phyloP scores from a whole-genome alignment of 2,329 filamentous ascomycete genomes.

The Macrophomina phaseolina region DNA sequence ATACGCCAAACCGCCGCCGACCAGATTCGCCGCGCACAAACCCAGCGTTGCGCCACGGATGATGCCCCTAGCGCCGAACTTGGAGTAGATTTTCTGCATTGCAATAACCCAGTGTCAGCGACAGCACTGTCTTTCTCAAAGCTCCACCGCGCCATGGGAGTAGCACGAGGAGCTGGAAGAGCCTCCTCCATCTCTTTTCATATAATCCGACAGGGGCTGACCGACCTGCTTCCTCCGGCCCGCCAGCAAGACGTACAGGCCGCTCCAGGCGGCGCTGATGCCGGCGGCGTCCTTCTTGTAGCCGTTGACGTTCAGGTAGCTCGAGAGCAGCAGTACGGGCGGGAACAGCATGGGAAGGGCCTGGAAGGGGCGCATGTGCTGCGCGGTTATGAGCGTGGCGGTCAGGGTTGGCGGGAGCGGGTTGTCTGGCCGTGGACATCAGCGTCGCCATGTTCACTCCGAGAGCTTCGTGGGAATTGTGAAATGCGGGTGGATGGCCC shows the following conservation, averaged over 20 bases:
- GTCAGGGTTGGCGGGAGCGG: constrained; percentile 66
- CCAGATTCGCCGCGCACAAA: constrained; percentile 57
- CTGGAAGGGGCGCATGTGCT: constrained; percentile 71
- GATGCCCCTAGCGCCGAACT: constrained; percentile 57
- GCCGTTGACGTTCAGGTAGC: constrained; percentile 68
- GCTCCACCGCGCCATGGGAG: no score
- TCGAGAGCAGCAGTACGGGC: constrained; percentile 68
- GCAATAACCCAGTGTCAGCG: background rate
- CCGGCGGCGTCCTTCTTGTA: constrained; percentile 69
- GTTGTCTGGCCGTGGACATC: background rate
- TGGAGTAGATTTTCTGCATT: constrained; percentile 49
- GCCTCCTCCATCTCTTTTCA: background rate
- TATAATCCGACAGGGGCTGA: background rate
- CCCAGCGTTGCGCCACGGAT: constrained; percentile 60
- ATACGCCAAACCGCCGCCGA: constrained; percentile 59
- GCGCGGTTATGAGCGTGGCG: constrained; percentile 69
- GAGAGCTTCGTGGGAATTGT: no score
- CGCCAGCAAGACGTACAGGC: constrained; percentile 68
- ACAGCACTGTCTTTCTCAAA: background rate
- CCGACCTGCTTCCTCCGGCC: constrained; percentile 58
- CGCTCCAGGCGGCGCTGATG: constrained; percentile 68
- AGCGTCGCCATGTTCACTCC: no score
- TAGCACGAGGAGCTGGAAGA: background rate
- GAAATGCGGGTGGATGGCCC: constrained; percentile 28
- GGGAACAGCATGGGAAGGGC: constrained; percentile 70